Evolutionary conservation across 805 yeast genomes (phyloP).

Genomic region (Lachancea quebecensis): DNA sequence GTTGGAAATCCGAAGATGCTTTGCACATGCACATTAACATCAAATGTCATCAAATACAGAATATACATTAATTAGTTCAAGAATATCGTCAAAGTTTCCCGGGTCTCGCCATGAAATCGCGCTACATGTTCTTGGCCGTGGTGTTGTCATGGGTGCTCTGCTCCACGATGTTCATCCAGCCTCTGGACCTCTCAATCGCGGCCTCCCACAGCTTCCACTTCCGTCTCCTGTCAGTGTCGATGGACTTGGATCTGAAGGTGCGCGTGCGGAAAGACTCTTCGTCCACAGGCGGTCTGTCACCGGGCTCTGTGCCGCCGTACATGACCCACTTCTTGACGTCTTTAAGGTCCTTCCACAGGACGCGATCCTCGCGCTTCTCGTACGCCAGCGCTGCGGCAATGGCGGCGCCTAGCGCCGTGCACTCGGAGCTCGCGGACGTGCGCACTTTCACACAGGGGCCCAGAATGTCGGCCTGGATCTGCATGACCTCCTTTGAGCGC

Average conservation of each 20-base stretch:
- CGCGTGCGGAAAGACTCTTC: constrained; percentile 25
- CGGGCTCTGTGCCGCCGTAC: constrained; percentile 74
- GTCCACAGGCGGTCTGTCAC: constrained; percentile 10
- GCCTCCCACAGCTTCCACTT: constrained; percentile 76
- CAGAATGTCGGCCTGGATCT: constrained; percentile 84
- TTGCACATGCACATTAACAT: no score
- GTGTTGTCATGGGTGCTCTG: background rate
- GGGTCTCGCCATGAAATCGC: no score
- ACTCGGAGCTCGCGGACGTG: constrained; percentile 77
- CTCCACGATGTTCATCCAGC: constrained; percentile 49
- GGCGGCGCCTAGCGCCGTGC: constrained; percentile 95
- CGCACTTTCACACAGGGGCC: constrained; percentile 81
- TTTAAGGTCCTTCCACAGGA: constrained; percentile 66
- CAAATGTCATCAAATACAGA: no score
- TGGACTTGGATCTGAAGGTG: constrained; percentile 37
- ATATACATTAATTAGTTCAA: no score
- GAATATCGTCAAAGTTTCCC: no score
- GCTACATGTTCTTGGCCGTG: constrained; percentile 3
- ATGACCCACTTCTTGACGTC: constrained; percentile 87
- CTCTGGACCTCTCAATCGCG: constrained; percentile 73
- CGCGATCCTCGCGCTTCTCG: constrained; percentile 44
- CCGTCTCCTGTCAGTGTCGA: constrained; percentile 52
- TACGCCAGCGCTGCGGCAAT: constrained; percentile 80
- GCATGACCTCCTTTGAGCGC: constrained; percentile 83
- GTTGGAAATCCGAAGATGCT: no score